Evolutionary conservation across 257 asterid species (phyloP), one percentile per base, ranked within the genome.

Genomic region (Ocimum tenuiflorum): DNA sequence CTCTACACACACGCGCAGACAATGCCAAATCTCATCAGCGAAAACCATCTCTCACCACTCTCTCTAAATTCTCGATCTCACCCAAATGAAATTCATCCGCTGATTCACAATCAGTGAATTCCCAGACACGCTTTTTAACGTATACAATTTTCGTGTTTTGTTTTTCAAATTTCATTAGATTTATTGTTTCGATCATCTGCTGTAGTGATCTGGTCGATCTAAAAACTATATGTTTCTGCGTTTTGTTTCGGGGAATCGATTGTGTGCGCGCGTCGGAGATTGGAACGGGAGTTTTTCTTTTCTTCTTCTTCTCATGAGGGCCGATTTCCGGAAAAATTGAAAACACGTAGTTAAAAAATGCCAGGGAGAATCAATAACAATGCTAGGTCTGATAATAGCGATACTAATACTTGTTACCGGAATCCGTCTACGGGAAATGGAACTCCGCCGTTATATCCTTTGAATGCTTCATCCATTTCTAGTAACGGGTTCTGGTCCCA

Each of bases 401-500:
- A 67, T 72, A 69, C 42, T 65, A 57, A 67, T 79, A 51, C 43
- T 20, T 63, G 68, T 50, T 69, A 39, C 66, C 59, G 47, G 73
- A 74, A 79, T 65, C 62, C 79, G 43, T 77, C 78, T 76, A 36
- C 39, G 46, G 79, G 69, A 23, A 76, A 79, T 53, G 92, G 77
- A 36, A 65, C 81, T 67, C 54, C 62, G 46, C 68, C 88, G 60
- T 74, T 61, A 46, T 76, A 69, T 56, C 67, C 80, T 13, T 71
- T 59, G 47, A 67, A 74, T 67, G 81, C 65, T 22, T 69, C 85
- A 48, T 58, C 83, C 56, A 68, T 81, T 73, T 69, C 85, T 61
- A 63, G 75, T 70, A 81, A 84, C 75, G 92, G 87, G 8, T 85
- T 89, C 79, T 90, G 99, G 96, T 86, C 96, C 27, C 82, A 83